Percentiles rank a stretch among this genome's conserved stretches.
Evolutionary conservation across 345 rosid species (phyloP).

Genomic region (Eucalyptus curtisii): DNA sequence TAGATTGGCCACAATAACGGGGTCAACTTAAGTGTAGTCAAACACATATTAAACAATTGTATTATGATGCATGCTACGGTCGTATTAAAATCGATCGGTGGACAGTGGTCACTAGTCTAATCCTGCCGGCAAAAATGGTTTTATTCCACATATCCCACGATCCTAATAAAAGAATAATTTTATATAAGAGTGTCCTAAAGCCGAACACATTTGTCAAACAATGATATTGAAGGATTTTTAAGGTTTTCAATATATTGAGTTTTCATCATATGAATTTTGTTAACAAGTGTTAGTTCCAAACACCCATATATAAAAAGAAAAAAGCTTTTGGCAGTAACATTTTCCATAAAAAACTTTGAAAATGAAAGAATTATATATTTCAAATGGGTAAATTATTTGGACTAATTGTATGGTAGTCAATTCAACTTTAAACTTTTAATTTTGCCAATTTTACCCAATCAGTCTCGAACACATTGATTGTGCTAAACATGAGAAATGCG

Average conservation of each 20-base stretch:
- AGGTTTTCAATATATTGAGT: not conserved
- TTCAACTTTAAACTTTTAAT: fast-evolving
- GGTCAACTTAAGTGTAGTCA: not conserved
- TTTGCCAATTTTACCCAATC: too few relatives aligned
- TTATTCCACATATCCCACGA: not conserved
- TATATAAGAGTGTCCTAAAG: not conserved
- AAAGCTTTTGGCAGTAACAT: not conserved
- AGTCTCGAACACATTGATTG: fast-evolving
- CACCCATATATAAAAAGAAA: not conserved
- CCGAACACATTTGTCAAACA: not conserved
- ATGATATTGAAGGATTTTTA: not conserved
- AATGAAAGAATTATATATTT: not conserved
- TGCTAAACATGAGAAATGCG: not conserved
- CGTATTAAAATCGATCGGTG: not conserved
- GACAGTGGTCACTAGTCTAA: not conserved
- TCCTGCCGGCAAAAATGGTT: not conserved
- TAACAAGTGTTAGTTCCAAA: not conserved
- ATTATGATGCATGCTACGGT: not conserved
- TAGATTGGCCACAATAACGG: not conserved
- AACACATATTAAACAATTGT: not conserved
- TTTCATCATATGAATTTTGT: not conserved
- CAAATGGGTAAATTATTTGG: not conserved
- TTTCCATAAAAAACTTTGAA: not conserved
- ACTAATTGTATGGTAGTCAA: fast-evolving
- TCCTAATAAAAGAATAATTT: not conserved